Percentiles rank a stretch among this genome's conserved stretches.
Evolutionary conservation across 306 rosid genomes (phyloP).

Genomic region (Lathyrus sativus): DNA sequence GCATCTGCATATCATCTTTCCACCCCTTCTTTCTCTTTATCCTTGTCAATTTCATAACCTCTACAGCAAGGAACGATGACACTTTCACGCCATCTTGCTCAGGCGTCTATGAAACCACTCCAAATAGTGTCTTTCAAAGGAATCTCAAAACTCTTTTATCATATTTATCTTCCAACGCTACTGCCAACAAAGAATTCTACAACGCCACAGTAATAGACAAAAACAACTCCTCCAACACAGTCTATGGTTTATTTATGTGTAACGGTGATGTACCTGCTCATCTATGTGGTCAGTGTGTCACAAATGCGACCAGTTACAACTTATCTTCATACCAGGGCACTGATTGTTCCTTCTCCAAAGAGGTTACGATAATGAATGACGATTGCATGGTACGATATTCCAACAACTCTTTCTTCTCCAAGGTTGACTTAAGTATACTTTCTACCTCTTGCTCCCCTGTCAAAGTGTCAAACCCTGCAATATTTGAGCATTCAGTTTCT

Average conservation of each 20-base stretch:
- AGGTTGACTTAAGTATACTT: neutral
- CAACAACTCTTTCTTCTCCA: neutral
- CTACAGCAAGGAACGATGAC: no score
- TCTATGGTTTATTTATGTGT: conserved; percentile 22
- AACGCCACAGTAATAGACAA: neutral
- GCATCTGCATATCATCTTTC: no score
- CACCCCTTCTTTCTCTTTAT: no score
- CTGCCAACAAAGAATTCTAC: neutral
- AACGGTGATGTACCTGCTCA: neutral
- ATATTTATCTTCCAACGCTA: neutral
- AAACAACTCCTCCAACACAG: neutral
- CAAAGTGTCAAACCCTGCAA: neutral
- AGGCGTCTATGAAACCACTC: neutral
- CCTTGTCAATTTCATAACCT: no score
- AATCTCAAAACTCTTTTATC: neutral
- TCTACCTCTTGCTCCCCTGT: neutral
- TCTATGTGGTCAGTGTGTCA: neutral
- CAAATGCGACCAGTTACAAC: neutral
- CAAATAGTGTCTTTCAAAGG: neutral
- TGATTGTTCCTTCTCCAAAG: neutral
- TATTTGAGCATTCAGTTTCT: neutral
- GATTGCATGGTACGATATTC: conserved; percentile 7
- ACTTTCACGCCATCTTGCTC: neutral
- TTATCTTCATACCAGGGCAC: no score
- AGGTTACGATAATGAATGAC: neutral